Base-by-base conservation (phyloP, 129 eudicot species). In the Flaveria linearis region DNA sequence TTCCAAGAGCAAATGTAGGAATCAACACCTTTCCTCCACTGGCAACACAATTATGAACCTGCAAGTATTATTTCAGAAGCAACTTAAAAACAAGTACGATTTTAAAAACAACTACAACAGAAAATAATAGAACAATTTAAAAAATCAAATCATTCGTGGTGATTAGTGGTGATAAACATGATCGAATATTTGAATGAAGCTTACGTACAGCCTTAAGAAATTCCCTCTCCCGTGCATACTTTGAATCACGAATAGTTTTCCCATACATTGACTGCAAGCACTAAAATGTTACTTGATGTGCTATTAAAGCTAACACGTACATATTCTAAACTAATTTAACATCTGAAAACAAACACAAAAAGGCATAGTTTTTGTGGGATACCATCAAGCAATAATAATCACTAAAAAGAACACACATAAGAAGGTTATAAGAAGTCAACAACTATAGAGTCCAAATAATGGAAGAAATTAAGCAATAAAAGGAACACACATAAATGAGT, bases 11-110 rank as follows among this genome's bases (percentile, higher is more conserved):
- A 86, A 84, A 88, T 75, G 98, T 82, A 52, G 98, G 98, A 81
- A 93, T 87, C 45, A 93, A 86, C 76, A 93, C 98, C 76, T 93
- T 93, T 68, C 98, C 98, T 78, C 98, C 97, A 80, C 80, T 84
- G 65, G 87, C 88, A 80, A 93, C 86, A 77, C 98, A 93, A 71
- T 82, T 88, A 81, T 93, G 96, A 68, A 93, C 93, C 98, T 93
- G 80, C 70, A 78, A 76, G 53, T 57, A 30, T 57, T 13, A 18
- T 25, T 72, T 33, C 39, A 15, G 57, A 63, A 57, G 45, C 33
- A 23, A 66, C 17, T 28, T 26, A 9, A 41, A 52, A 75, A 47
- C 43, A n/a, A 3, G 30, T 33, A 9, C 15, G 46, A 26, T 6
- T 60, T 47, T 23, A 73, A 73, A 23, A 6, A 41, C 5, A 47